Evolutionary conservation across 2,329 filamentous ascomycete genomes (phyloP), one percentile per base, ranked within the genome.

Genomic region (Xylariaceae sp.): DNA sequence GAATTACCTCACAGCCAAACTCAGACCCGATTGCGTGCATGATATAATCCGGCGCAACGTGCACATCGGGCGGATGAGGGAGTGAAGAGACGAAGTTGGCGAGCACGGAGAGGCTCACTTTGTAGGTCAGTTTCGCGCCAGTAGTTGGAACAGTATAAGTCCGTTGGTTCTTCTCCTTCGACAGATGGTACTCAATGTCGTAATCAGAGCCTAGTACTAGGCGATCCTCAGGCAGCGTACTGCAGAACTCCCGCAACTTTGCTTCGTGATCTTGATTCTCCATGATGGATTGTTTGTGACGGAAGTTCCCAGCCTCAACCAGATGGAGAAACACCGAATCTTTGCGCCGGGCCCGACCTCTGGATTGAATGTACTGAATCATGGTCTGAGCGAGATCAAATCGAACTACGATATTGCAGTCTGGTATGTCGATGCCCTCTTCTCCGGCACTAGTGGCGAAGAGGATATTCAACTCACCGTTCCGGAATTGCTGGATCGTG

Each of bases 301-400:
- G 68, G 11, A 64, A 53, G 56, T 95, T 95, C 6, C 76, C 77
- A 1, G 66, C 61, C 61, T 97, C 91, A 2, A 88, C 63, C 86
- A 98, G 91, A 58, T 87, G 88, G 25, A 91, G 77, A 63, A 92
- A 96, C 52, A 79, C 82, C 0, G 93, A 97, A 44, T 85, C 77
- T 1, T 69, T 65, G 57, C 89, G 86, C 32, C 93, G 79, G 11
- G 93, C 93, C 43, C 93, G 80, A 0, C 93, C 93, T 51, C 89
- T 80, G 12, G 91, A 96, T 64, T 98, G 93, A 17, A 97, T 83
- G 61, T 96, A 97, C 60, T 95, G 88, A 42, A 97, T 97, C 65
- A 95, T 82, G 0, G 92, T 96, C 10, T 77, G 75, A 66, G 90
- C 95, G 2, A 95, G 76, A 61, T 97, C 89, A 58, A 96, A 98